Conservation (phyloP, 257 asterid species). For the Solanum corneliomulleri region DNA sequence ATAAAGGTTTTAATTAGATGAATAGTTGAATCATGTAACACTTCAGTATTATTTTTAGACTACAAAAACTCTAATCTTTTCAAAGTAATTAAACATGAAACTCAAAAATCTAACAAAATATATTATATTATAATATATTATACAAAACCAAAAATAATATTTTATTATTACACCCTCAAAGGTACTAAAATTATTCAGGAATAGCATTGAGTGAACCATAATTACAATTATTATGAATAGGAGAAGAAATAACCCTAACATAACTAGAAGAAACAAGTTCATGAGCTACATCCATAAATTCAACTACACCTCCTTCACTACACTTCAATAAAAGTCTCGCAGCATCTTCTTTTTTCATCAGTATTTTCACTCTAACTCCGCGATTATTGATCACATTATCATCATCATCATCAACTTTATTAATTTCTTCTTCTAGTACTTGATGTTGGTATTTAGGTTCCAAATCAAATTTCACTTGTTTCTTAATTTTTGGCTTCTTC, state of each 20-base stretch:
- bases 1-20: not conserved
- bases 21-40: not conserved
- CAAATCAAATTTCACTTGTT: not conserved
- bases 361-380: conserved; percentile 2
- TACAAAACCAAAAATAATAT: not conserved
- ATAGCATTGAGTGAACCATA: not conserved
- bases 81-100: not conserved
- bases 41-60: not conserved
- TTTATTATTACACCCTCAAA: not conserved
- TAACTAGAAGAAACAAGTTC: conserved; percentile 8
- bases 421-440: not conserved
- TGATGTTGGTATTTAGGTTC: not conserved
- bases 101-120: not conserved
- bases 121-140: not conserved
- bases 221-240: not conserved
- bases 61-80: not conserved
- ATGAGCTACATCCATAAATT: conserved; percentile 8
- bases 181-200: not conserved
- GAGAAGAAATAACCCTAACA: not conserved
- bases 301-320: conserved; percentile 16
- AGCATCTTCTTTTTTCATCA: conserved; percentile 23
- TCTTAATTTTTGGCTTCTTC: conserved; percentile 1
- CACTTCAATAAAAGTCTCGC: conserved; percentile 12
- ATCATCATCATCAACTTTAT: not conserved
- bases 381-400: not conserved